Conservation (phyloP, 768 basidiomycete species). For the Chlorophyllum brunneum region DNA sequence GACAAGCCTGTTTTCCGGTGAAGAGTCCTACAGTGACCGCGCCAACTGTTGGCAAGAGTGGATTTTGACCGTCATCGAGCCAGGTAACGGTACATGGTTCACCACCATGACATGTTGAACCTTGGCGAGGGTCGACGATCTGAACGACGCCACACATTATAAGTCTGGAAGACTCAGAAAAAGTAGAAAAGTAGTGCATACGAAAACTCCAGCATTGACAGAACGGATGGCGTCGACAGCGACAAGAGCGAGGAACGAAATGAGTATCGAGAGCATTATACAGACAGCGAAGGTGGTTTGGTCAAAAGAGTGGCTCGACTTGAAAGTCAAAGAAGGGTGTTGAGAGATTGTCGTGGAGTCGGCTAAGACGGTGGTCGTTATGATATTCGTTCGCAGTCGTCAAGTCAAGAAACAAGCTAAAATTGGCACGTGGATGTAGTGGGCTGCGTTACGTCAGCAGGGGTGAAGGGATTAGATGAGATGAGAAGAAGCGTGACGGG, state of each 20-base stretch:
- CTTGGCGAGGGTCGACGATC: slow-evolving; percentile 43
- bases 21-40: slow-evolving; percentile 53
- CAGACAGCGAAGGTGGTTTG: not conserved
- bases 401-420: not conserved
- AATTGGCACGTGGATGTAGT: not conserved
- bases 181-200: slow-evolving; percentile 26
- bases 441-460: no score
- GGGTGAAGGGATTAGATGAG: no score
- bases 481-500: not conserved
- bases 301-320: not conserved
- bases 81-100: slow-evolving; percentile 52
- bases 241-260: slow-evolving; percentile 16
- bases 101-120: slow-evolving; percentile 49
- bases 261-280: slow-evolving; percentile 6
- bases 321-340: not conserved
- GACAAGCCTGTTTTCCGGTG: slow-evolving; percentile 48
- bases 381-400: slow-evolving; percentile 11
- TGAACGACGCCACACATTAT: slow-evolving; percentile 19
- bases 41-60: slow-evolving; percentile 48
- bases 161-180: not conserved
- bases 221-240: slow-evolving; percentile 22
- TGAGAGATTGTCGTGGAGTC: not conserved
- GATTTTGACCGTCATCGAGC: slow-evolving; percentile 57
- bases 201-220: slow-evolving; percentile 38
- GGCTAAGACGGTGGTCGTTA: slow-evolving; percentile 2